phyloP scores from a whole-genome alignment of 768 basidiomycete species.

The Candolleomyces eurysporus region DNA sequence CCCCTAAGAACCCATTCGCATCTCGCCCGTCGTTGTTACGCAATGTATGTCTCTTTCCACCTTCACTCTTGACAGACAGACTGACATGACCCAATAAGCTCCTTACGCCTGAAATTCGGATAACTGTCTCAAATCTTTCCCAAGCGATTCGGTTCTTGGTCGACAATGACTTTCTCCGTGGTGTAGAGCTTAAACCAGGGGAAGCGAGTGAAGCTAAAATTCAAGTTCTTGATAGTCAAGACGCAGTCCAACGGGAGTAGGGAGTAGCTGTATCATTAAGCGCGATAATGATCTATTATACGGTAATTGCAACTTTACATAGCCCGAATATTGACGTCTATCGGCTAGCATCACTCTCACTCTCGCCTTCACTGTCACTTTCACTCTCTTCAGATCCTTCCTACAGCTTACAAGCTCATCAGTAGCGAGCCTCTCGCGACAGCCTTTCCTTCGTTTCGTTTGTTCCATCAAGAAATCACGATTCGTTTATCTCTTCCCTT shows the following conservation, averaged over 20 bases:
- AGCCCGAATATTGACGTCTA: neutral
- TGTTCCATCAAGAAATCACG: too few relatives aligned
- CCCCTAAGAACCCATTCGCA: slow-evolving; percentile 62
- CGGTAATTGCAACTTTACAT: neutral
- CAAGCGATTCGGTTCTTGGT: slow-evolving; percentile 91
- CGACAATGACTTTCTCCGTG: slow-evolving; percentile 81
- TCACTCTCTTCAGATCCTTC: slow-evolving; percentile 22
- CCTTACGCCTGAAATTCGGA: slow-evolving; percentile 79
- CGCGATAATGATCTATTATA: neutral
- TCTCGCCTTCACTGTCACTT: neutral
- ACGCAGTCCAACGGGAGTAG: neutral
- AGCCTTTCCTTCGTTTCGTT: too few relatives aligned
- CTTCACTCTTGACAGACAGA: neutral
- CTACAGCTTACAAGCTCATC: slow-evolving; percentile 39
- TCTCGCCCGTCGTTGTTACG: slow-evolving; percentile 71
- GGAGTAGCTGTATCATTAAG: neutral
- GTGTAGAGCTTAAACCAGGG: slow-evolving; percentile 80
- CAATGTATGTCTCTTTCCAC: slow-evolving; percentile 51
- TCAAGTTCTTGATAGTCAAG: slow-evolving; percentile 42
- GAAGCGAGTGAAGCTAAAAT: slow-evolving; percentile 66
- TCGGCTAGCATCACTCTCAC: neutral
- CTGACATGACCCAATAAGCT: slow-evolving; percentile 43
- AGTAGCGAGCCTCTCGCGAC: too few relatives aligned
- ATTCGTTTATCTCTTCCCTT: too few relatives aligned
- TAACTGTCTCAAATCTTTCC: slow-evolving; percentile 88